phyloP scores from a whole-genome alignment of 78 protist species.

The Trichosphaerium sp. region DNA sequence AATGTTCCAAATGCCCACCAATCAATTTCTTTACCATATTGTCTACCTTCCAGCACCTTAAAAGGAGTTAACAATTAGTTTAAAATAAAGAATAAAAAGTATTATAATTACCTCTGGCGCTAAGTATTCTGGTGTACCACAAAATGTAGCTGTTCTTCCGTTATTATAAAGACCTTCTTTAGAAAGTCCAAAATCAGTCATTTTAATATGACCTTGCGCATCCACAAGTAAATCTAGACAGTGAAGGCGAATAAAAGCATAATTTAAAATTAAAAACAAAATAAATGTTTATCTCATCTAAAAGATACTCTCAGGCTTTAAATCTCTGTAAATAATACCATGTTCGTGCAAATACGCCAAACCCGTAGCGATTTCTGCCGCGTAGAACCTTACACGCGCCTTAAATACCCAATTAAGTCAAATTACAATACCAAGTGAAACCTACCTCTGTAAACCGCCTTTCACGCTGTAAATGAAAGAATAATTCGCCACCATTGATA shows the following conservation, averaged over 20 bases:
- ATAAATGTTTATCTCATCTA: too few relatives aligned
- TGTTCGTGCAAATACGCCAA: slow-evolving; percentile 64
- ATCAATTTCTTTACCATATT: slow-evolving; percentile 91
- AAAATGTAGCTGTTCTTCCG: slow-evolving; percentile 81
- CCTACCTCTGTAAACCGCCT: not conserved
- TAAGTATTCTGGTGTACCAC: slow-evolving; percentile 88
- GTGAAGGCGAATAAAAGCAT: not conserved
- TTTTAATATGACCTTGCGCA: slow-evolving; percentile 41
- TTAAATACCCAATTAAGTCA: not conserved
- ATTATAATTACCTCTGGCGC: too few relatives aligned
- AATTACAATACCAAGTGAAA: not conserved
- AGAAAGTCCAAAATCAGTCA: slow-evolving; percentile 85
- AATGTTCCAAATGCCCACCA: slow-evolving; percentile 92
- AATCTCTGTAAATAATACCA: slow-evolving; percentile 75
- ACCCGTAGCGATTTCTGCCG: slow-evolving; percentile 60
- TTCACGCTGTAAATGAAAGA: not conserved
- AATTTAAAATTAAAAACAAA: too few relatives aligned
- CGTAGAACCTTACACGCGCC: slow-evolving; percentile 54
- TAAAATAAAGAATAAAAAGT: too few relatives aligned
- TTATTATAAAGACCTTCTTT: slow-evolving; percentile 22
- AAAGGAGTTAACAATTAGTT: too few relatives aligned
- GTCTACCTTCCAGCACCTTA: slow-evolving; percentile 66
- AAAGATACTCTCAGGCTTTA: slow-evolving; percentile 85
- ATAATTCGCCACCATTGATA: slow-evolving; percentile 73
- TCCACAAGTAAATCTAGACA: slow-evolving; percentile 8